A percentile compares a stretch with the other conserved stretches of the same genome.
These are phyloP conservation scores for Lepidopterella palustris DNA, from an alignment of 495 filamentous ascomycete species.

Conservation along the genomic window DNA sequence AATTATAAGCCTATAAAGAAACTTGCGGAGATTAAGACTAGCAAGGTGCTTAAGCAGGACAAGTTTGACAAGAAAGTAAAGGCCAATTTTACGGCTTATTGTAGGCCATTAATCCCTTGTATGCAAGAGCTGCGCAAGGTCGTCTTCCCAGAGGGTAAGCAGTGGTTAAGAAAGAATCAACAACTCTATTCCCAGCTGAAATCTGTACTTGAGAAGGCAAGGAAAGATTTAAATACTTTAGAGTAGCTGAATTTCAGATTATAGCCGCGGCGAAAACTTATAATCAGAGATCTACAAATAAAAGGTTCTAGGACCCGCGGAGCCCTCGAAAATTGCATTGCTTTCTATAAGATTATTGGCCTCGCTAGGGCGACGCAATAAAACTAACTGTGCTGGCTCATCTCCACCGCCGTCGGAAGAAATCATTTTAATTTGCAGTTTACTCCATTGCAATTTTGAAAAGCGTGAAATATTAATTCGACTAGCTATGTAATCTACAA, in stretches of 20 bases:
- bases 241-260: neutral
- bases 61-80: slow-evolving; percentile 28
- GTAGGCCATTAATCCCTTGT: slow-evolving; percentile 27
- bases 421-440: too few relatives aligned
- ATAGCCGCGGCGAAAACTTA: too few relatives aligned
- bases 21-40: slow-evolving; percentile 22
- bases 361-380: too few relatives aligned
- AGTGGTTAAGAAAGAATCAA: slow-evolving; percentile 21
- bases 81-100: slow-evolving; percentile 31
- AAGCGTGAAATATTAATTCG: too few relatives aligned
- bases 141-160: slow-evolving; percentile 34
- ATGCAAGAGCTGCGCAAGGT: slow-evolving; percentile 31
- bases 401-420: too few relatives aligned
- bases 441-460: too few relatives aligned
- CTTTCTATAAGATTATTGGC: too few relatives aligned
- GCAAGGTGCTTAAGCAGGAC: slow-evolving; percentile 28
- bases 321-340: too few relatives aligned
- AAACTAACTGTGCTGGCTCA: too few relatives aligned
- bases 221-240: slow-evolving; percentile 4
- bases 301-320: too few relatives aligned
- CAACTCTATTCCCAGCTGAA: slow-evolving; percentile 31
- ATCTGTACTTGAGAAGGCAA: slow-evolving; percentile 18
- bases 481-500: too few relatives aligned
- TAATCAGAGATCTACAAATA: too few relatives aligned
- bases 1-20: neutral